Conservation (phyloP, 805 yeast species). For the Candida ipomoeae region DNA sequence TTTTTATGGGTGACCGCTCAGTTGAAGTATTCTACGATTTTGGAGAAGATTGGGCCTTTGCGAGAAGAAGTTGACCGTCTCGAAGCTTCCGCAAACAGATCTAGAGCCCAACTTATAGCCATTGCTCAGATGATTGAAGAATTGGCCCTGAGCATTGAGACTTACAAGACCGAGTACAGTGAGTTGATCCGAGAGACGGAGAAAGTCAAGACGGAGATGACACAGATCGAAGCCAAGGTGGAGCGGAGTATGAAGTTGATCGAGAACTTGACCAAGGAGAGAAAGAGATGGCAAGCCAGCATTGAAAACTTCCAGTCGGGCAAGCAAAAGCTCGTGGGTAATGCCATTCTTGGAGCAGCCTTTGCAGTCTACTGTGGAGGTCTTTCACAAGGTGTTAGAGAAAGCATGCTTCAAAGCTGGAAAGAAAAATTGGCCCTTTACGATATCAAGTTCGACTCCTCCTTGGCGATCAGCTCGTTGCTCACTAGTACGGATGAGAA, state of each 20-base stretch:
- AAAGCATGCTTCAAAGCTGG: slow-evolving; percentile 32
- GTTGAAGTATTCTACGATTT: slow-evolving; percentile 64
- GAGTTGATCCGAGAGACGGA: slow-evolving; percentile 76
- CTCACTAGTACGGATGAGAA: slow-evolving; percentile 40
- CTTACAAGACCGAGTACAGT: slow-evolving; percentile 66
- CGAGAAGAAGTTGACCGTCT: slow-evolving; percentile 57
- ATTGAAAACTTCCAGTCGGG: slow-evolving; percentile 47
- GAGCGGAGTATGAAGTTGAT: slow-evolving; percentile 58
- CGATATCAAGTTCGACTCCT: slow-evolving; percentile 37
- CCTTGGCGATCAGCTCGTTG: slow-evolving; percentile 31
- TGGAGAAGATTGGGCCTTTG: slow-evolving; percentile 72
- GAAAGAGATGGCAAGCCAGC: slow-evolving; percentile 67
- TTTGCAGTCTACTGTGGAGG: slow-evolving; percentile 58
- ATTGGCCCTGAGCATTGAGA: slow-evolving; percentile 62
- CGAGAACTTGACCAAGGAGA: slow-evolving; percentile 61
- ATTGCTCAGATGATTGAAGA: slow-evolving; percentile 79
- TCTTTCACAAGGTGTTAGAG: slow-evolving; percentile 48
- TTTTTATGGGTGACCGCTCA: slow-evolving; percentile 89
- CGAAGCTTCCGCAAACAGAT: slow-evolving; percentile 57
- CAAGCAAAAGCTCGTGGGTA: slow-evolving; percentile 54
- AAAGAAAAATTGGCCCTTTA: slow-evolving; percentile 27
- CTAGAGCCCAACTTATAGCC: slow-evolving; percentile 67
- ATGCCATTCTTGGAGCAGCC: slow-evolving; percentile 60
- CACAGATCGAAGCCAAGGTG: slow-evolving; percentile 54
- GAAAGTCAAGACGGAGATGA: slow-evolving; percentile 66